These are phyloP conservation scores for Salix koriyanagi DNA, from an alignment of 345 rosid species.

Conservation along the genomic window DNA sequence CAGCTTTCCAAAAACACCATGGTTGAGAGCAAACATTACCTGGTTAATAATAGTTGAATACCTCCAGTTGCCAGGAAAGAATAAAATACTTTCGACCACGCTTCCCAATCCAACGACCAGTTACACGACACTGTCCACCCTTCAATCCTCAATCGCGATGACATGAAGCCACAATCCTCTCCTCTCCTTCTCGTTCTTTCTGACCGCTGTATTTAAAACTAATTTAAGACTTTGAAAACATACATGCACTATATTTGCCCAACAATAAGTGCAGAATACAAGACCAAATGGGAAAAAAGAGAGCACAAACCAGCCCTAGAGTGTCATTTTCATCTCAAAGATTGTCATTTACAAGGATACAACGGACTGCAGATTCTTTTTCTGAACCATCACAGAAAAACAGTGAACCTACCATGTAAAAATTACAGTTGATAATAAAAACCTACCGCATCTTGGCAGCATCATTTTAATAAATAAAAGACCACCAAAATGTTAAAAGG, in stretches of 20 bases:
- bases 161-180: background rate
- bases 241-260: background rate
- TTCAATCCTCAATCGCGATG: background rate
- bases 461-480: conserved; percentile 9
- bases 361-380: background rate
- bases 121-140: background rate
- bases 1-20: no score
- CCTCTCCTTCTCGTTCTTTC: background rate
- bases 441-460: conserved; percentile 8
- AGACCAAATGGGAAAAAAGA: background rate
- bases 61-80: background rate
- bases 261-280: background rate
- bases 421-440: background rate
- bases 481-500: background rate
- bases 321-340: conserved; percentile 2
- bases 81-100: background rate
- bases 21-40: background rate
- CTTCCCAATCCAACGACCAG: background rate
- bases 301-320: conserved; percentile 4
- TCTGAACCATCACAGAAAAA: conserved; percentile 13
- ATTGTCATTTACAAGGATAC: conserved; percentile 28
- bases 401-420: conserved; percentile 14
- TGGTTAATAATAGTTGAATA: background rate
- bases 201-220: background rate
- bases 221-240: background rate